Percentiles rank a stretch among this genome's conserved stretches.
These are phyloP conservation scores for Cylindrotheca fusiformis DNA, from an alignment of 108 stramenopile genomes.

Conservation along the genomic window DNA sequence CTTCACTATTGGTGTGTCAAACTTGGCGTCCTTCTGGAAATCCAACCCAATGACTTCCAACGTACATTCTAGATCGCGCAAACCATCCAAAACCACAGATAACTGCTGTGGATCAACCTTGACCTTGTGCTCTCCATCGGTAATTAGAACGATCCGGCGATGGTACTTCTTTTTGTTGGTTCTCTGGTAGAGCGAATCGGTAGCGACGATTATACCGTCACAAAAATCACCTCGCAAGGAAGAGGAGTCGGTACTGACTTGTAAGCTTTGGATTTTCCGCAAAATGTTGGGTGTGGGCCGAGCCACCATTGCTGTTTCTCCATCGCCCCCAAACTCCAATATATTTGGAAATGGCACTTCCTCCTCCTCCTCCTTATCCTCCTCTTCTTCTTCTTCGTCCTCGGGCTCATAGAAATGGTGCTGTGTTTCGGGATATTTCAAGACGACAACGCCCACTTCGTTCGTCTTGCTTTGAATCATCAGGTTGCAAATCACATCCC, in stretches of 20 bases:
- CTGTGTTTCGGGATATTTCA: constrained; percentile 46
- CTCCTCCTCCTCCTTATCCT: constrained; percentile 29
- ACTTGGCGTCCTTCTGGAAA: constrained; percentile 27
- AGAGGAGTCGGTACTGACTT: constrained; percentile 22
- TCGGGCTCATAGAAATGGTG: constrained; percentile 53
- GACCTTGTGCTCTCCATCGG: constrained; percentile 78
- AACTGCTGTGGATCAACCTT: constrained; percentile 48
- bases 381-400: constrained; percentile 23
- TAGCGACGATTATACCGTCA: constrained; percentile 73
- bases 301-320: constrained; percentile 22
- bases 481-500: constrained; percentile 49
- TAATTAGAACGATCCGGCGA: constrained; percentile 67
- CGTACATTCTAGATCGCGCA: constrained; percentile 58
- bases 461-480: constrained; percentile 60
- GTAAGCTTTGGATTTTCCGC: constrained; percentile 37
- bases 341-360: constrained; percentile 65
- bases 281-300: constrained; percentile 49
- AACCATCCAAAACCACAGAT: constrained; percentile 46
- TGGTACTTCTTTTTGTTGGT: constrained; percentile 53
- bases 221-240: constrained; percentile 57
- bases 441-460: constrained; percentile 56
- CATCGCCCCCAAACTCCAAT: constrained; percentile 45
- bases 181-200: constrained; percentile 59
- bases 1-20: constrained; percentile 4
- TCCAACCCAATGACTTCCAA: constrained; percentile 66